Evolutionary conservation across 2,329 filamentous ascomycete genomes (phyloP), one percentile per base, ranked within the genome.

Genomic region (Clarireedia hainanense): DNA sequence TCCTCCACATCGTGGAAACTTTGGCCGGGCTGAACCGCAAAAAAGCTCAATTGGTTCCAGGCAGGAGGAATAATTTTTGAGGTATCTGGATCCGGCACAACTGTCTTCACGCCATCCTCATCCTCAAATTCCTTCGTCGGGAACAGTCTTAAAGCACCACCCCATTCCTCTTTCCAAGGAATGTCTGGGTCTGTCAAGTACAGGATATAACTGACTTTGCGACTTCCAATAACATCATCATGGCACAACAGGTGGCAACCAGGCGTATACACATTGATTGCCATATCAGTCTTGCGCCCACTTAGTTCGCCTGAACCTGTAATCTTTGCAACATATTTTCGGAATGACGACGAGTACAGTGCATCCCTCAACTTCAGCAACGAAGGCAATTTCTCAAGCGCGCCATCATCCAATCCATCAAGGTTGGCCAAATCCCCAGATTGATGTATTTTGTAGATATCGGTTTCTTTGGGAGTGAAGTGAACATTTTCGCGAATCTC

Each of bases 381-480:
- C 12, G 89, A 95, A 0, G 94, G 94, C 14, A 99, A 77, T 69
- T 90, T 91, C 59, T 86, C 80, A 54, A 97, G 80, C 6, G 91
- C 91, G 6, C 85, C 84, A 69, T 95, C 86, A 60, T 95, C 89
- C 45, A 99, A 81, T 24, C 94, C 94, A 72, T 96, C 92, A 57
- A 99, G 83, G 73, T 99, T 99, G 47, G 94, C 94, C 36, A 99
- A 80, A 71, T 99, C 94, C 62, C 94, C 94, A 4, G 92, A 97
- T 76, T 99, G 94, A 79, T 96, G 91, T 69, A 99, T 97, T 74
- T 95, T 96, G 81, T 99, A 99, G 66, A 99, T 99, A 71, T 99
- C 94, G 48, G 94, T 99, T 73, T 99, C 94, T 73, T 99, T 99
- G 65, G 91, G 91, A 12, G 94, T 96, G 75, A 99, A 99, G 63